Evolutionary conservation across 208 protist species (phyloP).

Genomic region (Novymonas esmeraldas): DNA sequence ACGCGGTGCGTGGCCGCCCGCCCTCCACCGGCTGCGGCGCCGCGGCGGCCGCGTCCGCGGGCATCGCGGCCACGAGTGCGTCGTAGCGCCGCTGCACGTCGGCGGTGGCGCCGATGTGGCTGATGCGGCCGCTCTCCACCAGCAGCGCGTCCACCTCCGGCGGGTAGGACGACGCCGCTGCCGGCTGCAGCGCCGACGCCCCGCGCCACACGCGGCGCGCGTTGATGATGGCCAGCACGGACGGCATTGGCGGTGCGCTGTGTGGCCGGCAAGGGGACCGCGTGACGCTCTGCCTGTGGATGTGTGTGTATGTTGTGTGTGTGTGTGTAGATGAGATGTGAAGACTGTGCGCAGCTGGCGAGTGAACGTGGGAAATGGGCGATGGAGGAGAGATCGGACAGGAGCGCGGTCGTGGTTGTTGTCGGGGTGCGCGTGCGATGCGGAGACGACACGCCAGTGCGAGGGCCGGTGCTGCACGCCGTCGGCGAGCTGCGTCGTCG

Average conservation of each 20-base stretch:
- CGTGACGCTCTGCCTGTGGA: neutral
- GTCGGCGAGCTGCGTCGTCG: no score
- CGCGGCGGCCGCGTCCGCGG: slow-evolving; percentile 9
- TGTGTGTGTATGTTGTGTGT: neutral
- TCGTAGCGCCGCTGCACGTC: slow-evolving; percentile 36
- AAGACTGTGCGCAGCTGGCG: no score
- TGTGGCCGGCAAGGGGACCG: neutral
- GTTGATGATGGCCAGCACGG: slow-evolving; percentile 51
- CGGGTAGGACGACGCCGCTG: slow-evolving; percentile 28
- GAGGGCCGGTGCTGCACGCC: no score
- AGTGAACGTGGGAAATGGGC: neutral
- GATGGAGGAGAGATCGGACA: neutral
- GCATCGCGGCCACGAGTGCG: slow-evolving; percentile 10
- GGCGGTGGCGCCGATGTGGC: slow-evolving; percentile 35
- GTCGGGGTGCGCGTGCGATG: no score
- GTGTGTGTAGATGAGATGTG: no score
- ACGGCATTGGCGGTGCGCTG: slow-evolving; percentile 22
- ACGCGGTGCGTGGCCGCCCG: slow-evolving; percentile 28
- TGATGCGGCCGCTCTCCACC: slow-evolving; percentile 42
- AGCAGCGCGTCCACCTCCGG: slow-evolving; percentile 43
- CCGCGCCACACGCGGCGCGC: slow-evolving; percentile 49
- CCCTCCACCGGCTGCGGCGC: slow-evolving; percentile 20
- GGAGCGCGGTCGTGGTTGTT: neutral
- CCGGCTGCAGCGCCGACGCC: slow-evolving; percentile 31
- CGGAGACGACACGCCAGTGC: no score